Evolutionary conservation across 495 filamentous ascomycete genomes (phyloP).

Genomic region (Penicillium maclennaniae): DNA sequence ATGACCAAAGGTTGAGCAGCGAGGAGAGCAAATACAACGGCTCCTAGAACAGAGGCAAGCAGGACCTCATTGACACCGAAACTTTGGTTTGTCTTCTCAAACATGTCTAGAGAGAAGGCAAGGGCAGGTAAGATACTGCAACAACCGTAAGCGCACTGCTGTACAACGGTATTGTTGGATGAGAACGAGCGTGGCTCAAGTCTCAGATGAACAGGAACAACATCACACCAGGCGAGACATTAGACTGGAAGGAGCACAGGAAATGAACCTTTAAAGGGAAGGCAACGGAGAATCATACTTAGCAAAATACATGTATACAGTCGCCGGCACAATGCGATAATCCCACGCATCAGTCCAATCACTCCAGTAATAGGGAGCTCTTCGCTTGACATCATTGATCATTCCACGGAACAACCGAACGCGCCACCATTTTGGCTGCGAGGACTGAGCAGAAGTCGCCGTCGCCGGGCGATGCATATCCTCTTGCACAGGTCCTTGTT

Average conservation of each 20-base stretch:
- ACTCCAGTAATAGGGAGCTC: constrained; percentile 69
- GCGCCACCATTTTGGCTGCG: constrained; percentile 54
- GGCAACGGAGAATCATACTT: constrained; percentile 52
- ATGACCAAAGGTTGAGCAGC: constrained; percentile 81
- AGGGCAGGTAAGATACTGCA: constrained; percentile 73
- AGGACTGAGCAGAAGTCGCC: constrained; percentile 11
- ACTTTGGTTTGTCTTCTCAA: constrained; percentile 69
- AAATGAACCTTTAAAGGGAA: background rate
- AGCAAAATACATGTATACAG: constrained; percentile 87
- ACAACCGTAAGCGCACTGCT: constrained; percentile 7
- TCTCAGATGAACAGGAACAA: background rate
- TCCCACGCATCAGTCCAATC: constrained; percentile 84
- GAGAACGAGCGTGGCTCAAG: background rate
- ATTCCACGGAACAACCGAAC: constrained; percentile 60
- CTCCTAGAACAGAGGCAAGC: constrained; percentile 70
- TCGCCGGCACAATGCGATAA: constrained; percentile 76
- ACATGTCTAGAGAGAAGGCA: constrained; percentile 85
- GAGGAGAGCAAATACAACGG: constrained; percentile 70
- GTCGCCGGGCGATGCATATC: constrained; percentile 10
- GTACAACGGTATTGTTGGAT: background rate
- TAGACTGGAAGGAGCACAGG: background rate
- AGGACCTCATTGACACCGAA: constrained; percentile 86
- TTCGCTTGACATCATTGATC: constrained; percentile 66
- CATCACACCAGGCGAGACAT: background rate
- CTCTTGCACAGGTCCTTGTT: constrained; percentile 7